Evolutionary conservation across 257 asterid species (phyloP).

Genomic region (Misopates orontium): DNA sequence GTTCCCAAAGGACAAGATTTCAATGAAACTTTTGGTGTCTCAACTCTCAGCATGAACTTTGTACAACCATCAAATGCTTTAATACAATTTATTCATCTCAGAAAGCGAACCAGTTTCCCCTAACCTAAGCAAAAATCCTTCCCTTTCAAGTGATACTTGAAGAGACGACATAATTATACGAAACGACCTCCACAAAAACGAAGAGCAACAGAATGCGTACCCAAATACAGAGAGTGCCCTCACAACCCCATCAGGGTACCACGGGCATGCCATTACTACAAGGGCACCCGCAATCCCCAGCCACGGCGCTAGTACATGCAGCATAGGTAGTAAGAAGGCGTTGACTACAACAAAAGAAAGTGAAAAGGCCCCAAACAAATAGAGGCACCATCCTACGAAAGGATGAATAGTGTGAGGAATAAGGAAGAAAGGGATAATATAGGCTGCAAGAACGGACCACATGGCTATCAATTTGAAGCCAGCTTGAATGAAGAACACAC

Average conservation of each 20-base stretch:
- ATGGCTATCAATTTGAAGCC: slow-evolving; percentile 70
- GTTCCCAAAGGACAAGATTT: too few species aligned
- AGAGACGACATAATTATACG: slow-evolving; percentile 59
- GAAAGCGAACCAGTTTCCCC: slow-evolving; percentile 57
- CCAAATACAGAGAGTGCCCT: slow-evolving; percentile 72
- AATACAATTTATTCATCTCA: slow-evolving; percentile 61
- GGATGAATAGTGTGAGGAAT: slow-evolving; percentile 89
- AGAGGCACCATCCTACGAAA: slow-evolving; percentile 72
- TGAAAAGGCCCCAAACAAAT: slow-evolving; percentile 66
- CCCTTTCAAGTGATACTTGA: slow-evolving; percentile 65
- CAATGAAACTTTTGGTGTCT: too few species aligned
- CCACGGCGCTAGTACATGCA: slow-evolving; percentile 70
- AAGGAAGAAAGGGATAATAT: slow-evolving; percentile 61
- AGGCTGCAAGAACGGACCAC: slow-evolving; percentile 72
- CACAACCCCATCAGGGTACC: slow-evolving; percentile 72
- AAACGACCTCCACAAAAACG: slow-evolving; percentile 52
- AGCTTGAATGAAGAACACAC: slow-evolving; percentile 49
- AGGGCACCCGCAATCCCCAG: slow-evolving; percentile 67
- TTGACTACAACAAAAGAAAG: slow-evolving; percentile 57
- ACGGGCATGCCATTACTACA: slow-evolving; percentile 80
- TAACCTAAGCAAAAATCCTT: slow-evolving; percentile 70
- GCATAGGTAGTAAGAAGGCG: slow-evolving; percentile 60
- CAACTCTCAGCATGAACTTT: too few species aligned
- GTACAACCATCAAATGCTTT: too few species aligned
- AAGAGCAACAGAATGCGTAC: slow-evolving; percentile 74